Conservation (phyloP, 257 asterid genomes). For the Solanum medicagineum region DNA sequence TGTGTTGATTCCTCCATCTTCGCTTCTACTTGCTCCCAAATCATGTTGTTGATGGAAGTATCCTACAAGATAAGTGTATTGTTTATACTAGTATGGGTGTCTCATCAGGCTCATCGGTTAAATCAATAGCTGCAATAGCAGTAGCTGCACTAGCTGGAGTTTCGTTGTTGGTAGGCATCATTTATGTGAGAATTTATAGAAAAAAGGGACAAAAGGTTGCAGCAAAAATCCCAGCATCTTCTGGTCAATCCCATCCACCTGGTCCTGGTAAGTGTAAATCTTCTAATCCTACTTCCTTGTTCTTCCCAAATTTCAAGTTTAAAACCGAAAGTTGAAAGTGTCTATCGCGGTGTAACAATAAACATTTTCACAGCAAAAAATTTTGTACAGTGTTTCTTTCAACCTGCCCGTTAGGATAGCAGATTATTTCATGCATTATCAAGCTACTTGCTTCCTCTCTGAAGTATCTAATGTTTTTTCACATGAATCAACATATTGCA, state of each 20-base stretch:
- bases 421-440: not conserved
- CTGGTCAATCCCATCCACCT: constrained; percentile 25
- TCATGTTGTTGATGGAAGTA: not conserved
- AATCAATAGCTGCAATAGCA: constrained; percentile 58
- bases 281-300: not conserved
- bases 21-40: not conserved
- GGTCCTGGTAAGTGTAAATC: constrained; percentile 4
- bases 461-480: not conserved
- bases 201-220: constrained; percentile 28
- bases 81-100: not conserved
- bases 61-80: constrained; percentile 3
- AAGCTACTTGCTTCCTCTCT: not conserved
- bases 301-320: not conserved
- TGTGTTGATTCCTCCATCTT: not conserved
- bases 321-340: not conserved
- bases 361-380: not conserved
- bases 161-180: constrained; percentile 30
- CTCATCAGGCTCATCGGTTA: constrained; percentile 57
- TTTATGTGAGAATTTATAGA: constrained; percentile 30
- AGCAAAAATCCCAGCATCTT: constrained; percentile 24
- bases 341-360: not conserved
- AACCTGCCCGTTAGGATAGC: not conserved
- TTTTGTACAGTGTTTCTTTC: not conserved
- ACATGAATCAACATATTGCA: not conserved
- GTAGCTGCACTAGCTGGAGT: constrained; percentile 32